Base-by-base conservation (phyloP, 192 early-diverging fungal species). In the Podila clonocystis region DNA sequence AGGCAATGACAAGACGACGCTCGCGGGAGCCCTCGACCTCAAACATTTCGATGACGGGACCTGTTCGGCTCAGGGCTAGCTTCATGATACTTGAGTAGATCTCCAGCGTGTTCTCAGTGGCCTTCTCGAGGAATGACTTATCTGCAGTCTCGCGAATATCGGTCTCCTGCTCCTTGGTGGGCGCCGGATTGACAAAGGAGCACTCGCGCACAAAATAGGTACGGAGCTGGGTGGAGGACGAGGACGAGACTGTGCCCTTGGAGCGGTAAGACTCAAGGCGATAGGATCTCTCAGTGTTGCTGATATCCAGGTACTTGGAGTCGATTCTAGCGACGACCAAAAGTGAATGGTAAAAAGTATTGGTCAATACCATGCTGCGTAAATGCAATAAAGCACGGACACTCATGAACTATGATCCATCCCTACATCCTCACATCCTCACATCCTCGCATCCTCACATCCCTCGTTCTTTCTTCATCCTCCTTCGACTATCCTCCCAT, bases 261-360 rank as follows among this genome's bases (percentile, higher is more conserved):
- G 97, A 98, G 79, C 96, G 95, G 72, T 97, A 99, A n/a, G 95
- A 94, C 84, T 99, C 97, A 17, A 99, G 82, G 62, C 97, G 95
- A 86, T 91, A 99, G 24, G 96, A 94, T 20, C 84, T 74, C 57
- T 83, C 67, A 19, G 87, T 86, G 62, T 87, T 88, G 75, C 91
- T 92, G 76, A 86, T 82, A 82, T 99, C 97, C 55, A 99, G 87
- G 82, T 94, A 99, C 80, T 94, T 94, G 48, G 86, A 79, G 82
- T 99, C 97, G 68, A 99, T 97, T 68, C 92, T 93, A 15, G 15
- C 17, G 41, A 15, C 13, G 13, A 17, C 15, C 41, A 45, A 15
- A 45, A 15, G 41, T 17, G 41, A 45, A 45, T 1, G 15, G 41
- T 17, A 15, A 8, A 45, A 17, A 17, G 41, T 15, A 15, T 45